Evolutionary conservation across 176 grass and related monocot genomes (phyloP).

Genomic region (Panicum miliaceum): DNA sequence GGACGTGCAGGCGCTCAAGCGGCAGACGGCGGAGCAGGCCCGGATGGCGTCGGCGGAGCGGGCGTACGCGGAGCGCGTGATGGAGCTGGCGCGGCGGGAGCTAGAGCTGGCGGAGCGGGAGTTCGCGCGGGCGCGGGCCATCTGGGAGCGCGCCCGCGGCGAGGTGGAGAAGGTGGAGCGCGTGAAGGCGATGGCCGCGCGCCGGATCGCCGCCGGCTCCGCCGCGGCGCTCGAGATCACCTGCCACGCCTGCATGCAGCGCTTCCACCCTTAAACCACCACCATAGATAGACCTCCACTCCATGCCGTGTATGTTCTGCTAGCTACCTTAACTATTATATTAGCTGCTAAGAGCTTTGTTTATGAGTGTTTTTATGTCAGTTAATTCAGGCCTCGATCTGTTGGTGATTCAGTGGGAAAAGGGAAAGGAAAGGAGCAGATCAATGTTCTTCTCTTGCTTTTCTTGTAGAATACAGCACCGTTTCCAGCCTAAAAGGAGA

Average conservation of each 20-base stretch:
- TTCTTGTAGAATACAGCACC: background rate
- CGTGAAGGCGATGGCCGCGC: conserved; percentile 60
- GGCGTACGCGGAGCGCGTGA: conserved; percentile 76
- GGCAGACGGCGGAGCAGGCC: conserved; percentile 70
- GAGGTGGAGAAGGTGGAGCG: conserved; percentile 80
- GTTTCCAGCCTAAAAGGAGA: conserved; percentile 40
- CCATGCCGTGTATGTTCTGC: background rate
- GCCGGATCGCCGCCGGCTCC: conserved; percentile 47
- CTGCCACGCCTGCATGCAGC: conserved; percentile 76
- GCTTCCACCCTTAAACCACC: conserved; percentile 42
- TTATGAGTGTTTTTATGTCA: background rate
- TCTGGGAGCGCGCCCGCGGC: conserved; percentile 75
- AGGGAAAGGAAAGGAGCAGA: background rate
- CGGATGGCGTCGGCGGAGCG: conserved; percentile 65
- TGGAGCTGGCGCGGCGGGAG: conserved; percentile 77
- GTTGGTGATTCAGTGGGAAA: background rate
- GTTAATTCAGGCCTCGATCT: conserved; percentile 22
- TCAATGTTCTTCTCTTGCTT: conserved; percentile 15
- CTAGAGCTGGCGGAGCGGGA: conserved; percentile 78
- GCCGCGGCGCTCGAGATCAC: conserved; percentile 79
- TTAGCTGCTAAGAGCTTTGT: background rate
- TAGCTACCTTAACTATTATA: background rate
- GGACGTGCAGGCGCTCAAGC: conserved; percentile 55
- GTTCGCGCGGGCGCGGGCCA: conserved; percentile 65
- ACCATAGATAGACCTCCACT: too few species aligned